Percentiles rank a stretch among this genome's conserved stretches.
Evolutionary conservation across 78 protist species (phyloP).

Genomic region (Dictyostelium brefeldianum): DNA sequence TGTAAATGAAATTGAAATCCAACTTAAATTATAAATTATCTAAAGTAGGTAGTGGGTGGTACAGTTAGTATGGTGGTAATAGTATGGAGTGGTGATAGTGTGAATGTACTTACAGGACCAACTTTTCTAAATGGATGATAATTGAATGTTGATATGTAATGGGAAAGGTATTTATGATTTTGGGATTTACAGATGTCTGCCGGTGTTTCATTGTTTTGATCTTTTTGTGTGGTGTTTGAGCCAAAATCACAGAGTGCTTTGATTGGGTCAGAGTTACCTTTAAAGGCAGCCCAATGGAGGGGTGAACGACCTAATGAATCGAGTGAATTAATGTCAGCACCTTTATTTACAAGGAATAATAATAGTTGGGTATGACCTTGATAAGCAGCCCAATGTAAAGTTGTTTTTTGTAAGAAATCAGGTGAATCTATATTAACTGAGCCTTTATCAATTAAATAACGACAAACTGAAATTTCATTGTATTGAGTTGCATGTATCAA

Average conservation of each 20-base stretch:
- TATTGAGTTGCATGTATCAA: constrained; percentile 76
- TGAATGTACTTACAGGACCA: constrained; percentile 35
- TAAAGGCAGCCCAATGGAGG: constrained; percentile 71
- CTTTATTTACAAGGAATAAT: constrained; percentile 51
- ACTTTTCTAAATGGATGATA: constrained; percentile 56
- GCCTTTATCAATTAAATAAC: constrained; percentile 64
- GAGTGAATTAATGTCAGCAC: constrained; percentile 58
- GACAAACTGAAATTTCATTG: constrained; percentile 1
- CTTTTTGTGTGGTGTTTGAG: constrained; percentile 14
- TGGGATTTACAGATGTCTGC: constrained; percentile 23
- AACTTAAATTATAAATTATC: constrained; percentile 54
- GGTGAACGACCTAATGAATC: constrained; percentile 75
- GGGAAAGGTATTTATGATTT: background rate
- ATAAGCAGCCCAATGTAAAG: constrained; percentile 86
- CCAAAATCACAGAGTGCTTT: constrained; percentile 58
- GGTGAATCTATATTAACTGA: constrained; percentile 50
- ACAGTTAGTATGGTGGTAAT: background rate
- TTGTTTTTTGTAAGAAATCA: constrained; percentile 74
- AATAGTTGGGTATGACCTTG: constrained; percentile 72
- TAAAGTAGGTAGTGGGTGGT: background rate
- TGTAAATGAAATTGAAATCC: constrained; percentile 28
- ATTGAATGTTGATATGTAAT: background rate
- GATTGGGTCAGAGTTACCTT: constrained; percentile 67
- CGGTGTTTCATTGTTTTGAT: constrained; percentile 35
- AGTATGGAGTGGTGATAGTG: no score